Percentiles rank a stretch among this genome's conserved stretches.
Evolutionary conservation across 495 filamentous ascomycete species (phyloP).

Genomic region (Xylaria sp.): DNA sequence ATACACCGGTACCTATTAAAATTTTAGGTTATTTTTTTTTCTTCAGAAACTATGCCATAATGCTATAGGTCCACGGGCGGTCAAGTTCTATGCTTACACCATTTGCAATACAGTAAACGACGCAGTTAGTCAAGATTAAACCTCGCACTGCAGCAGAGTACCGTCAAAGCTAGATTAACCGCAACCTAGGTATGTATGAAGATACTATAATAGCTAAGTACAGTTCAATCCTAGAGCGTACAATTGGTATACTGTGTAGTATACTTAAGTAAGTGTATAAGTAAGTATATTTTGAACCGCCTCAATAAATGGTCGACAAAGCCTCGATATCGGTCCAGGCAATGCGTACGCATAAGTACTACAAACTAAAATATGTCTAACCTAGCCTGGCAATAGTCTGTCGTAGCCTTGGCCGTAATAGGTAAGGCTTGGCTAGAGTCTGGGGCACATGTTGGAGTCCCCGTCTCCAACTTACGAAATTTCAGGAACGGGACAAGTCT

Average conservation of each 20-base stretch:
- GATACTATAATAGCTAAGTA: no score
- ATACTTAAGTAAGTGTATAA: no score
- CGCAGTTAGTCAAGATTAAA: background rate
- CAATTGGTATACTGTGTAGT: no score
- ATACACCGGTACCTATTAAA: no score
- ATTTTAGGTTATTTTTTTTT: no score
- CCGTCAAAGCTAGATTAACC: background rate
- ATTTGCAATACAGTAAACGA: background rate
- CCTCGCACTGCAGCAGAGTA: background rate
- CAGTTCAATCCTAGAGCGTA: background rate
- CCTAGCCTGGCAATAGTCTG: background rate
- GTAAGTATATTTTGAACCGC: no score
- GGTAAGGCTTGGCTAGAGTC: background rate
- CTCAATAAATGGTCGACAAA: background rate
- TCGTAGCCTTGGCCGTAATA: background rate
- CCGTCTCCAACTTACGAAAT: slow-evolving; percentile 7
- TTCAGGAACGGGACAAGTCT: slow-evolving; percentile 21
- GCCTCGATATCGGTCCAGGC: background rate
- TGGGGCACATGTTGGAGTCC: slow-evolving; percentile 6
- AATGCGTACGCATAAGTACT: no score
- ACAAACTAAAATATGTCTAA: background rate
- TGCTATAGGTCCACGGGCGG: no score
- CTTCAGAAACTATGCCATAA: no score
- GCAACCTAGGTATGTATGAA: background rate
- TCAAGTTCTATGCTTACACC: background rate